Evolutionary conservation across 805 yeast genomes (phyloP).

Genomic region (Saturnispora sekii): DNA sequence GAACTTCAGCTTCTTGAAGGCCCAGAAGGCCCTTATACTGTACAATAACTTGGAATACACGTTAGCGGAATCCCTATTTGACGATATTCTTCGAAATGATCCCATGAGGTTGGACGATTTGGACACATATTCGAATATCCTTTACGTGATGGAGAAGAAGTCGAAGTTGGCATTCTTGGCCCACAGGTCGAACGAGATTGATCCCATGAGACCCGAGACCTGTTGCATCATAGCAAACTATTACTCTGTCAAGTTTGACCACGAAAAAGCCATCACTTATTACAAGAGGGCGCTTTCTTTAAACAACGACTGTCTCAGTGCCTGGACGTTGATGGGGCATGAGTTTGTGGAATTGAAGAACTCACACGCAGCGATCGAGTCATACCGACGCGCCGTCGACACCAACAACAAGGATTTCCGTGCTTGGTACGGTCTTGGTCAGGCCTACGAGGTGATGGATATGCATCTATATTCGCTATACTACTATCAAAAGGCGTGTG

Average conservation of each 20-base stretch:
- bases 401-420: conserved; percentile 81
- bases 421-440: conserved; percentile 98
- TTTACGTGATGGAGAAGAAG: conserved; percentile 86
- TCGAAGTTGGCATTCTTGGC: conserved; percentile 81
- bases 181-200: conserved; percentile 72
- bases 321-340: conserved; percentile 99
- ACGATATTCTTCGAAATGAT: conserved; percentile 58
- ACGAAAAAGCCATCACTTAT: conserved; percentile 89
- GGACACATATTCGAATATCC: conserved; percentile 88
- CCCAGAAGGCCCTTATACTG: conserved; percentile 73
- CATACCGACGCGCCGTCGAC: conserved; percentile 88
- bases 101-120: conserved; percentile 85
- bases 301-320: conserved; percentile 71
- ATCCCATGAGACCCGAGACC: conserved; percentile 85
- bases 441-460: conserved; percentile 92
- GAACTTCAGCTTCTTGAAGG: conserved; percentile 57
- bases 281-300: conserved; percentile 82
- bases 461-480: conserved; percentile 89
- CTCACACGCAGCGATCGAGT: conserved; percentile 95
- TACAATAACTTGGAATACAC: conserved; percentile 81
- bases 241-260: conserved; percentile 85
- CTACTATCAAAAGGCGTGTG: conserved; percentile 85
- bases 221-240: conserved; percentile 92
- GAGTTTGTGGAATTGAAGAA: conserved; percentile 94
- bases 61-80: conserved; percentile 72